These are phyloP conservation scores for Wallacemonas rigidus DNA, from an alignment of 208 protist species.

Conservation along the genomic window DNA sequence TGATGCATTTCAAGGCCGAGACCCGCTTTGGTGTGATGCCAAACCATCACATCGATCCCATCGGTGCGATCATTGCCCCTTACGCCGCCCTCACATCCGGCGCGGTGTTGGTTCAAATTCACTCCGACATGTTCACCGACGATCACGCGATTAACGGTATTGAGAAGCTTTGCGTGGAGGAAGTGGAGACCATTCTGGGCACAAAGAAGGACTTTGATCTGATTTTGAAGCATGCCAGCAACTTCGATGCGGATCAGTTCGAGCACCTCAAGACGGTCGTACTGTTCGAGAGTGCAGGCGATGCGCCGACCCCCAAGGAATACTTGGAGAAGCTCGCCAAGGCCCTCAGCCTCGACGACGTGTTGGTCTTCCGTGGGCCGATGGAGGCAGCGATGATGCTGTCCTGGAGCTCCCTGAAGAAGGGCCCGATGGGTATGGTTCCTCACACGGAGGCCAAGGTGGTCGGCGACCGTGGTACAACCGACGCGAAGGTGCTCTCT, in stretches of 20 bases:
- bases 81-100: conserved; percentile 88
- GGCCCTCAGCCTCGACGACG: conserved; percentile 81
- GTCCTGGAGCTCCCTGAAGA: conserved; percentile 71
- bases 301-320: conserved; percentile 53
- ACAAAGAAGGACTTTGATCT: conserved; percentile 84
- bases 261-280: conserved; percentile 85
- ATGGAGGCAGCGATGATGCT: conserved; percentile 86
- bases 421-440: conserved; percentile 71
- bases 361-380: conserved; percentile 87
- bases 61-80: conserved; percentile 86
- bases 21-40: conserved; percentile 90
- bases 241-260: conserved; percentile 87
- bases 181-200: conserved; percentile 80
- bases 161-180: conserved; percentile 91
- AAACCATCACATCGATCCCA: conserved; percentile 84
- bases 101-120: conserved; percentile 85
- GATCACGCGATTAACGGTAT: conserved; percentile 90
- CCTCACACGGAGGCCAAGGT: conserved; percentile 88
- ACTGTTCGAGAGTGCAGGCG: conserved; percentile 79
- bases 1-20: conserved; percentile 83
- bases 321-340: conserved; percentile 81
- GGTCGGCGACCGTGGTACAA: conserved; percentile 87
- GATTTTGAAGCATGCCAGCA: conserved; percentile 85
- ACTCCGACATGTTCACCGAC: conserved; percentile 90
- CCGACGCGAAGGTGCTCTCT: conserved; percentile 86